Conservation (phyloP, 1,284 basidiomycete species). For the Acaromyces ingoldii region DNA sequence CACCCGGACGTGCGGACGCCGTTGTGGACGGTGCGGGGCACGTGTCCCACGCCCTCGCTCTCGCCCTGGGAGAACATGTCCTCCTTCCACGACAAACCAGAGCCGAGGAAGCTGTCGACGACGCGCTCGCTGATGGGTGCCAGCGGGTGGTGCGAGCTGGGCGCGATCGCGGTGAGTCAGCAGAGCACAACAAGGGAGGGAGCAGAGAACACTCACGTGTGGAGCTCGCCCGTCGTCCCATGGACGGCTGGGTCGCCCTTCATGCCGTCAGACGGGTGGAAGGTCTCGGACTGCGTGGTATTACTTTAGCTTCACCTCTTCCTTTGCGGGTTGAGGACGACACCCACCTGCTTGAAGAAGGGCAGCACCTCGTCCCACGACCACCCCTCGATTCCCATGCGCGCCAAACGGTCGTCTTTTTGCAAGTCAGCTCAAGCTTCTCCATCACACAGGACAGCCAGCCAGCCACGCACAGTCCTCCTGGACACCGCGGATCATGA, state of each 20-base stretch:
- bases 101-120: conserved; percentile 12
- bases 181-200: background rate
- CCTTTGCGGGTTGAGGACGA: no score
- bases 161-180: background rate
- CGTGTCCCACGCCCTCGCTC: background rate
- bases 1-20: background rate
- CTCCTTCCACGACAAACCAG: conserved; percentile 12
- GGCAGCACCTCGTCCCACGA: conserved; percentile 27
- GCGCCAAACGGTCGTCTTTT: conserved; percentile 22
- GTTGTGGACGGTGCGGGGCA: background rate
- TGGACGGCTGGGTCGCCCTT: conserved; percentile 1
- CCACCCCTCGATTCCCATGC: conserved; percentile 29
- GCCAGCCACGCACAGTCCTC: conserved; percentile 17
- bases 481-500: conserved; percentile 30
- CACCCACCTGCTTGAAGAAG: conserved; percentile 17
- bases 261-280: background rate
- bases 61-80: conserved; percentile 13
- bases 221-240: conserved; percentile 8
- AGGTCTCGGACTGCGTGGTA: background rate
- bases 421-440: background rate
- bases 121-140: conserved; percentile 12
- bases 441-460: background rate
- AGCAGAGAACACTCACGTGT: conserved; percentile 6
- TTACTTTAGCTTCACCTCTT: no score
- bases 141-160: background rate